These are phyloP conservation scores for Neurospora discreta DNA, from an alignment of 495 filamentous ascomycete genomes.

Conservation along the genomic window DNA sequence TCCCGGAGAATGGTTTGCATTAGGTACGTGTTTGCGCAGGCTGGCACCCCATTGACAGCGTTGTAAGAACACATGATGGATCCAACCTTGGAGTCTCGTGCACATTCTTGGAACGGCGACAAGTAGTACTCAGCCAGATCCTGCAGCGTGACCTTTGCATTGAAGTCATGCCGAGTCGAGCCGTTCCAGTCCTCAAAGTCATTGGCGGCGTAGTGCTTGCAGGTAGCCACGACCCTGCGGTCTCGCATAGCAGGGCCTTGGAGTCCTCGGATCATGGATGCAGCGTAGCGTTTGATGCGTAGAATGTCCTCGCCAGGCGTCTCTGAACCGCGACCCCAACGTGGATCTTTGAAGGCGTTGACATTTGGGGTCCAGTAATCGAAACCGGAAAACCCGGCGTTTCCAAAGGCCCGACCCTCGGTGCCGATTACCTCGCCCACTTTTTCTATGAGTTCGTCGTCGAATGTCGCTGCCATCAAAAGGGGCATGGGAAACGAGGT, in stretches of 20 bases:
- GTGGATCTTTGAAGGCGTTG: slow-evolving; percentile 26
- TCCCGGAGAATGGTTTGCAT: slow-evolving; percentile 34
- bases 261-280: slow-evolving; percentile 22
- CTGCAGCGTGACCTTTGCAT: slow-evolving; percentile 29
- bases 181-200: slow-evolving; percentile 20
- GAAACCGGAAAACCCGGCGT: slow-evolving; percentile 44
- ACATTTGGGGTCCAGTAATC: slow-evolving; percentile 27
- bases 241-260: slow-evolving; percentile 7
- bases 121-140: slow-evolving; percentile 40
- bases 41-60: slow-evolving; percentile 33
- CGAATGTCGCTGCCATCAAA: slow-evolving; percentile 32
- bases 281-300: slow-evolving; percentile 27
- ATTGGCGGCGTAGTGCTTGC: slow-evolving; percentile 35
- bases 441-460: slow-evolving; percentile 30
- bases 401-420: slow-evolving; percentile 57
- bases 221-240: slow-evolving; percentile 16
- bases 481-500: slow-evolving; percentile 39
- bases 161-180: slow-evolving; percentile 17
- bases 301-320: slow-evolving; percentile 30
- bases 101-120: slow-evolving; percentile 34
- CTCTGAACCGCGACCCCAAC: slow-evolving; percentile 25
- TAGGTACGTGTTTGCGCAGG: slow-evolving; percentile 33
- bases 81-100: slow-evolving; percentile 32
- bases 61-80: slow-evolving; percentile 42
- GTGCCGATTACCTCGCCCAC: slow-evolving; percentile 39